Evolutionary conservation across 2,329 filamentous ascomycete genomes (phyloP).

Genomic region (Diplodia sapinea): DNA sequence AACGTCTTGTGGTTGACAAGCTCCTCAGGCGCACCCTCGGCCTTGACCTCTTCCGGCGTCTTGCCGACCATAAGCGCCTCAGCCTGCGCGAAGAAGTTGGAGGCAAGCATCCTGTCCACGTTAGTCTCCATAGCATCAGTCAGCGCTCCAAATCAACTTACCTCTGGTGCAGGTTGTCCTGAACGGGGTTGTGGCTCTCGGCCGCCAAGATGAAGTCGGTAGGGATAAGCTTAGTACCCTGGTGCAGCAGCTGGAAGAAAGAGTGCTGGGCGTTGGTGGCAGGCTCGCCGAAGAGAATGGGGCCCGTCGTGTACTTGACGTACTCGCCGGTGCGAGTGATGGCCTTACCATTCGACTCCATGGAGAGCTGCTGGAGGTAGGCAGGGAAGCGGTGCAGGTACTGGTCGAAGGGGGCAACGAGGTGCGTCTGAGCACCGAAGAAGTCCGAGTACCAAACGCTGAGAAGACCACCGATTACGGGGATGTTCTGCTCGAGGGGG

Average conservation of each 20-base stretch:
- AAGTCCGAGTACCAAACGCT: conserved; percentile 99
- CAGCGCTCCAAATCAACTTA: conserved; percentile 38
- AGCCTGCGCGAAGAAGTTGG: conserved; percentile 88
- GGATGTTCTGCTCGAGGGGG: conserved; percentile 93
- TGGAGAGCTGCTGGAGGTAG: conserved; percentile 97
- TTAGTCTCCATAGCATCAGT: conserved; percentile 34
- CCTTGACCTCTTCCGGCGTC: conserved; percentile 77
- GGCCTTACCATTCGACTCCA: conserved; percentile 99
- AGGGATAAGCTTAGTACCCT: conserved; percentile 98
- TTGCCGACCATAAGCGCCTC: conserved; percentile 92
- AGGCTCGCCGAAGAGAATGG: conserved; percentile 96
- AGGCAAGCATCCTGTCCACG: conserved; percentile 73
- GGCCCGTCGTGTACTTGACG: conserved; percentile 96
- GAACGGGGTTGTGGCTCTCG: conserved; percentile 94
- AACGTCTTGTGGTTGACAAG: conserved; percentile 99
- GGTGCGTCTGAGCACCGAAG: conserved; percentile 96
- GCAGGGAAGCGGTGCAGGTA: conserved; percentile 99
- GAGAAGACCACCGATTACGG: conserved; percentile 85
- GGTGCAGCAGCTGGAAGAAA: conserved; percentile 99
- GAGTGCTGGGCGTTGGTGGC: conserved; percentile 99
- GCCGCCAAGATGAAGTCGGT: conserved; percentile 97
- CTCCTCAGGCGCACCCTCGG: conserved; percentile 73
- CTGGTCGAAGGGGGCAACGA: conserved; percentile 97
- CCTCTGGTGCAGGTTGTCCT: conserved; percentile 92
- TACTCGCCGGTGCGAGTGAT: conserved; percentile 86